These are phyloP conservation scores for Didymella lethalis DNA, from an alignment of 2,329 filamentous ascomycete genomes.

Conservation along the genomic window DNA sequence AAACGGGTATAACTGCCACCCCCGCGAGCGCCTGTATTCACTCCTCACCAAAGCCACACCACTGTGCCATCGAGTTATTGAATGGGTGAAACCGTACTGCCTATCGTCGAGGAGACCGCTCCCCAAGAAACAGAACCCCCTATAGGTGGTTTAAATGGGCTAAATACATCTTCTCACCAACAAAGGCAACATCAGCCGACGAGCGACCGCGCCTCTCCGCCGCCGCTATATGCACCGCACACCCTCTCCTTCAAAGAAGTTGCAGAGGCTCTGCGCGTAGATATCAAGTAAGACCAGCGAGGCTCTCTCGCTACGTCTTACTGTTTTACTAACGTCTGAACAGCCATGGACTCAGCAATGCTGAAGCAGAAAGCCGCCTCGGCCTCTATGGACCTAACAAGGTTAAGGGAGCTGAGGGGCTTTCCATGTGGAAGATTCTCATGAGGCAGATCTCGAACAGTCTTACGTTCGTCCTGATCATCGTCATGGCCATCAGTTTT, in stretches of 20 bases:
- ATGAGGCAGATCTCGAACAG: conserved; percentile 80
- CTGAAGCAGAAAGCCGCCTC: conserved; percentile 71
- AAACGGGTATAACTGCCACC: conserved; percentile 45
- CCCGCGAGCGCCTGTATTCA: conserved; percentile 31
- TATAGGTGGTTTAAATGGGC: conserved; percentile 52
- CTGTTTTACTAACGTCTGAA: conserved; percentile 28
- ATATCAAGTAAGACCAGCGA: conserved; percentile 41
- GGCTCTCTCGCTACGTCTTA: background rate
- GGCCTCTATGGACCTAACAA: conserved; percentile 72
- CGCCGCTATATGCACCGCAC: conserved; percentile 44
- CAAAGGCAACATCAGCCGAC: conserved; percentile 36
- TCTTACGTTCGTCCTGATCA: conserved; percentile 74
- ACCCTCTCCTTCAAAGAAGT: conserved; percentile 48
- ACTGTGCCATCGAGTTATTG: conserved; percentile 49
- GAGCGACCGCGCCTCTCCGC: conserved; percentile 30
- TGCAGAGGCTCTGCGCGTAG: conserved; percentile 48
- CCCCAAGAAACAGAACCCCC: conserved; percentile 52
- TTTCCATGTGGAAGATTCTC: conserved; percentile 78
- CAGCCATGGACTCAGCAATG: conserved; percentile 67
- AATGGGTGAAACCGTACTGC: conserved; percentile 54
- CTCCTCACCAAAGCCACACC: conserved; percentile 41
- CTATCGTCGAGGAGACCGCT: conserved; percentile 52
- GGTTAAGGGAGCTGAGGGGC: conserved; percentile 73
- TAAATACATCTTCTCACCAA: conserved; percentile 31
- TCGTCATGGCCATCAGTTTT: conserved; percentile 74